Conservation (phyloP, 495 filamentous ascomycete genomes). For the Aspergillus bridgeri region DNA sequence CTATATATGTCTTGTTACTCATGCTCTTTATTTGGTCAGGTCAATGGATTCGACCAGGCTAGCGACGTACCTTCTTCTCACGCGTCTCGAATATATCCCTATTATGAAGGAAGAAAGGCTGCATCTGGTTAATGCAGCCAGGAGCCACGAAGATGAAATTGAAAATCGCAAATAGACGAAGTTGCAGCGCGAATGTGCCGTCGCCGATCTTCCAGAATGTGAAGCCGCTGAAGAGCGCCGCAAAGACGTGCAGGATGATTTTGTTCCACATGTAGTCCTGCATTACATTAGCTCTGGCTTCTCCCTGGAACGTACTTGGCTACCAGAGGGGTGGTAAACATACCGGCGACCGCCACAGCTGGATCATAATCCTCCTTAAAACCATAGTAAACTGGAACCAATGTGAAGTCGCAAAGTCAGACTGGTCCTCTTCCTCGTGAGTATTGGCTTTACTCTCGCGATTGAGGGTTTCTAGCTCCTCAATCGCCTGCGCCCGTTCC, state of each 20-base stretch:
- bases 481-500: constrained; percentile 55
- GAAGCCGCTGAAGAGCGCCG: constrained; percentile 41
- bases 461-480: constrained; percentile 64
- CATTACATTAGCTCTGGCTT: constrained; percentile 23
- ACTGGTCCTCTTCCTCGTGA: constrained; percentile 43
- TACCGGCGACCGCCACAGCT: constrained; percentile 82
- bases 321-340: constrained; percentile 52
- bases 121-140: constrained; percentile 85
- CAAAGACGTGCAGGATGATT: constrained; percentile 40
- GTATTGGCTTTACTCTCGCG: constrained; percentile 29
- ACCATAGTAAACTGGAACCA: constrained; percentile 51
- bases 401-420: constrained; percentile 41
- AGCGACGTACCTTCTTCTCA: constrained; percentile 74
- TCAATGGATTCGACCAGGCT: no score
- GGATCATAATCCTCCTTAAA: constrained; percentile 65
- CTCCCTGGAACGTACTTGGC: no score
- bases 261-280: constrained; percentile 46
- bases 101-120: constrained; percentile 78
- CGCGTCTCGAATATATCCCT: constrained; percentile 68
- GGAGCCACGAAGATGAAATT: constrained; percentile 68
- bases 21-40: constrained; percentile 56
- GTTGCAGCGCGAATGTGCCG: constrained; percentile 35
- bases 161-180: constrained; percentile 61
- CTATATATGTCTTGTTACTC: constrained; percentile 54
- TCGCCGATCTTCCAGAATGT: constrained; percentile 46